Evolutionary conservation across 2,329 filamentous ascomycete genomes (phyloP).

Genomic region (Aspergillus clavatus): DNA sequence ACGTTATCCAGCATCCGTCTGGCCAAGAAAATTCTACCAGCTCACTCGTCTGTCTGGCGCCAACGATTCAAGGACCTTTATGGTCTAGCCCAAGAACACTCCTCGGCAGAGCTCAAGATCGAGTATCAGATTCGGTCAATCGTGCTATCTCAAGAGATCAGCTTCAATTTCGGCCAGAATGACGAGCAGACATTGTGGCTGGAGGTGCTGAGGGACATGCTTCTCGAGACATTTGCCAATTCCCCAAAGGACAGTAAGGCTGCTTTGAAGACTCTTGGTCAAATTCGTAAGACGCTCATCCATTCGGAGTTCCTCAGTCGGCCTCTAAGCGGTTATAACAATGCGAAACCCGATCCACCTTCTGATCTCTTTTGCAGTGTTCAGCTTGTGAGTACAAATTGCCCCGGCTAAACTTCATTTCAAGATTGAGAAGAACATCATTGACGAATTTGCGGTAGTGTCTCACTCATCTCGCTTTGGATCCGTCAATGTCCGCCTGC

Average conservation of each 20-base stretch:
- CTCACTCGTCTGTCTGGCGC: constrained; percentile 32
- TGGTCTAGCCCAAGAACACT: constrained; percentile 23
- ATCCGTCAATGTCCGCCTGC: constrained; percentile 18
- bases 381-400: constrained; percentile 25
- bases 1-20: constrained; percentile 24
- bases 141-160: constrained; percentile 26
- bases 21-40: constrained; percentile 20
- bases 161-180: constrained; percentile 23
- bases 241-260: background rate
- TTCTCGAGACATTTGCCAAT: constrained; percentile 21
- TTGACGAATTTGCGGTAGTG: constrained; percentile 16
- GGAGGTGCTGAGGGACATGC: constrained; percentile 25
- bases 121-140: constrained; percentile 36
- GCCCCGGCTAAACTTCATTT: background rate
- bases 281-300: constrained; percentile 17
- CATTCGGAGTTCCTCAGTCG: constrained; percentile 20
- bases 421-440: background rate
- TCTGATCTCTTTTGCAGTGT: constrained; percentile 26
- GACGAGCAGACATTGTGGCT: constrained; percentile 28
- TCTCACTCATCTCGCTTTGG: constrained; percentile 33
- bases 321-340: constrained; percentile 17
- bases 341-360: constrained; percentile 3
- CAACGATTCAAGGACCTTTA: constrained; percentile 30
- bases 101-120: constrained; percentile 21
- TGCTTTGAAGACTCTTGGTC: constrained; percentile 20